These are phyloP conservation scores for Amanita polypyramis DNA, from an alignment of 768 basidiomycete species.

Conservation along the genomic window DNA sequence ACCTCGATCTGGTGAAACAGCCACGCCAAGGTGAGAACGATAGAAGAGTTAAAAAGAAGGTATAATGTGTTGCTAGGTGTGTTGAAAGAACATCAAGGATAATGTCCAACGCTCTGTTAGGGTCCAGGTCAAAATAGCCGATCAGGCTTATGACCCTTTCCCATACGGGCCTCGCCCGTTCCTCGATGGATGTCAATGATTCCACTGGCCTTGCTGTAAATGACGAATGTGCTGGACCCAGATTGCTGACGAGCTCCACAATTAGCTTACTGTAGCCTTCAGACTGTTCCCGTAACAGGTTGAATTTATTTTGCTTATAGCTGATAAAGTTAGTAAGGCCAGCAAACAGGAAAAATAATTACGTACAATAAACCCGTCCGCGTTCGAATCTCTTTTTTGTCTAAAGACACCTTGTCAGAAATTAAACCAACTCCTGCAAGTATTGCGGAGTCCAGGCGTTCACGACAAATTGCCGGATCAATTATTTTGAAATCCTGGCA, in stretches of 20 bases:
- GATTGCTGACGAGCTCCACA: conserved; percentile 67
- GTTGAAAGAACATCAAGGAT: conserved; percentile 85
- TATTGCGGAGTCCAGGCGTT: conserved; percentile 61
- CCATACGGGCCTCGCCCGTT: conserved; percentile 63
- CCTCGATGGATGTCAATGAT: conserved; percentile 41
- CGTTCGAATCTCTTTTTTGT: conserved; percentile 73
- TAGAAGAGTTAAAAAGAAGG: conserved; percentile 82
- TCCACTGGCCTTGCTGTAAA: conserved; percentile 59
- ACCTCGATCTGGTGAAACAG: conserved; percentile 26
- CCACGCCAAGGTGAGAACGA: conserved; percentile 84
- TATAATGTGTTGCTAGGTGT: conserved; percentile 73
- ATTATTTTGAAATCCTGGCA: conserved; percentile 50
- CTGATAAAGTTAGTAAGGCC: conserved; percentile 27
- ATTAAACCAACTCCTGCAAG: conserved; percentile 59
- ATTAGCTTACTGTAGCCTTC: conserved; percentile 95
- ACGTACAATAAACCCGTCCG: conserved; percentile 77
- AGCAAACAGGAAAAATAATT: background rate
- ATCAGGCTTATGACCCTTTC: conserved; percentile 81
- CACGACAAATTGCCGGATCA: conserved; percentile 51
- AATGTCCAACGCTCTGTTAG: conserved; percentile 87
- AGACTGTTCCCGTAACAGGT: conserved; percentile 91
- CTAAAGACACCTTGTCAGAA: conserved; percentile 51
- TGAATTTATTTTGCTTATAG: conserved; percentile 98
- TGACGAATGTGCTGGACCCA: conserved; percentile 67
- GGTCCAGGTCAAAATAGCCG: conserved; percentile 95